Conservation (phyloP, 257 asterid species). For the Solanum virginianum region DNA sequence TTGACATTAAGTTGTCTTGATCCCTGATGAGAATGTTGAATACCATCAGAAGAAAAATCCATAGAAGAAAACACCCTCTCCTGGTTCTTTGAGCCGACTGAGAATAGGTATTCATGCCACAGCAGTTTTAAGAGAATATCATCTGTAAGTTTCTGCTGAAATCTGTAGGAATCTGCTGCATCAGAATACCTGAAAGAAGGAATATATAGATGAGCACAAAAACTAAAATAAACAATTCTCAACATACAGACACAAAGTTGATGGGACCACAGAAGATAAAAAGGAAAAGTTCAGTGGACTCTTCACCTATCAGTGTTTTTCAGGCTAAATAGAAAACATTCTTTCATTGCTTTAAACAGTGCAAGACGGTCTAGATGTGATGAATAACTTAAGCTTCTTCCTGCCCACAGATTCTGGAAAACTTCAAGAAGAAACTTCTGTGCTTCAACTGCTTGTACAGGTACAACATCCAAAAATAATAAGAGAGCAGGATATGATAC, state of each 20-base stretch:
- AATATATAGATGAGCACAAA: conserved; percentile 4
- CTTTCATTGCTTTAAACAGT: conserved; percentile 56
- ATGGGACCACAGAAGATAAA: background rate
- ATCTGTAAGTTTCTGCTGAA: conserved; percentile 42
- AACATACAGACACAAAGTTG: background rate
- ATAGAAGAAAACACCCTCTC: conserved; percentile 16
- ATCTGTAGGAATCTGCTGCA: conserved; percentile 32
- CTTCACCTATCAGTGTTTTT: conserved; percentile 70
- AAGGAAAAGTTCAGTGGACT: background rate
- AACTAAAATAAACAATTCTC: background rate
- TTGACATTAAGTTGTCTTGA: conserved; percentile 36
- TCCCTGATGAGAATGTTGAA: conserved; percentile 32
- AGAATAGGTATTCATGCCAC: conserved; percentile 65
- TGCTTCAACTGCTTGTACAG: conserved; percentile 47
- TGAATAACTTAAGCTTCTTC: conserved; percentile 52
- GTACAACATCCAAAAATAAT: conserved; percentile 64
- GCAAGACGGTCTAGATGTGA: conserved; percentile 49
- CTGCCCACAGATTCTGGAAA: conserved; percentile 80
- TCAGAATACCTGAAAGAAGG: conserved; percentile 45
- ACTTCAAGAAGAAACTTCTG: conserved; percentile 67
- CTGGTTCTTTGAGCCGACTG: conserved; percentile 33
- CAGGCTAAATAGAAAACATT: conserved; percentile 73
- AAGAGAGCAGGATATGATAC: conserved; percentile 82
- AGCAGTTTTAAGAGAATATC: conserved; percentile 54
- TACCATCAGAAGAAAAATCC: conserved; percentile 19